phyloP scores from a whole-genome alignment of 345 rosid genomes.

The Psidium guajava region DNA sequence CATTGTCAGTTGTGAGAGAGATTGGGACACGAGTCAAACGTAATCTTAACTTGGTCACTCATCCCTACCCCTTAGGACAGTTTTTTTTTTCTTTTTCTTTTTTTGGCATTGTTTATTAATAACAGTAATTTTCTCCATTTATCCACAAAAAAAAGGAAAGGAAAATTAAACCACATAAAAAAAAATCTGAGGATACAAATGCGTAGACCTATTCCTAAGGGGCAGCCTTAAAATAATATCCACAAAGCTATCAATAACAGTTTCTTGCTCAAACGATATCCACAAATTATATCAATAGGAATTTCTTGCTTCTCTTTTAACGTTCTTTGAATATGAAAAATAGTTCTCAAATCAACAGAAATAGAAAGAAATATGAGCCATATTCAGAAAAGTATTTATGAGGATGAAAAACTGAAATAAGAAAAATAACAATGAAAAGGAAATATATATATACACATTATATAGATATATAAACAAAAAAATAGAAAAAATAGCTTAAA shows the following conservation, averaged over 20 bases:
- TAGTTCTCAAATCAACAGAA: not conserved
- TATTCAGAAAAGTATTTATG: not conserved
- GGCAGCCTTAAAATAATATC: not conserved
- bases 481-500: too few relatives aligned
- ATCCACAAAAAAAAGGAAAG: not conserved
- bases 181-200: not conserved
- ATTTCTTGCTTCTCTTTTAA: not conserved
- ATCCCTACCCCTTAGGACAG: not conserved
- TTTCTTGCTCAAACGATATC: not conserved
- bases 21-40: not conserved
- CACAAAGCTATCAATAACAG: not conserved
- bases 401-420: not conserved
- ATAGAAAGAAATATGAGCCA: not conserved
- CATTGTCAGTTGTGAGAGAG: not conserved
- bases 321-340: not conserved
- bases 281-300: not conserved
- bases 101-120: not conserved
- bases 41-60: not conserved
- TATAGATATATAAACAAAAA: too few relatives aligned
- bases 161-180: not conserved
- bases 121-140: not conserved
- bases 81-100: too few relatives aligned
- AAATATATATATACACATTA: too few relatives aligned
- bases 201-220: not conserved
- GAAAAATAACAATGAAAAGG: not conserved